Percentiles rank a stretch among this genome's conserved stretches.
phyloP scores from a whole-genome alignment of 2,329 filamentous ascomycete species.

The Colletotrichum cereale region DNA sequence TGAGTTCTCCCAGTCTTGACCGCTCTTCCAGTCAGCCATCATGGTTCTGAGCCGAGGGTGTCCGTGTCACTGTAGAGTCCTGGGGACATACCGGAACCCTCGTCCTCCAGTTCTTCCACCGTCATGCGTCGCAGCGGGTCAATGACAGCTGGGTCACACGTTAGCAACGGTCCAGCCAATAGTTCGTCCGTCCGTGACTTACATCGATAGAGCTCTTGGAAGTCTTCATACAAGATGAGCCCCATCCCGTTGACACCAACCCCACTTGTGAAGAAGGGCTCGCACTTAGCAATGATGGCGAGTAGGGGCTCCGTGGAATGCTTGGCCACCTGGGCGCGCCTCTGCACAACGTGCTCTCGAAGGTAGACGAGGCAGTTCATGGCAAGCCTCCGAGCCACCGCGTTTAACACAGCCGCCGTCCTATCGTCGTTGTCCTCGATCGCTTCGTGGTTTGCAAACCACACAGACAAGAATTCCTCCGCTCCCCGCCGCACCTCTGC shows the following conservation, averaged over 20 bases:
- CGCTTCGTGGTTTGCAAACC: slow-evolving; percentile 47
- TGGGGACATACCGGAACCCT: slow-evolving; percentile 67
- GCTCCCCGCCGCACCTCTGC: slow-evolving; percentile 55
- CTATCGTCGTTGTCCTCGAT: slow-evolving; percentile 48
- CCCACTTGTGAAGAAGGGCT: slow-evolving; percentile 52
- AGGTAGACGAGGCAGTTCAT: slow-evolving; percentile 61
- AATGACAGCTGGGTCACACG: slow-evolving; percentile 52
- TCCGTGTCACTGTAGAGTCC: slow-evolving; percentile 51
- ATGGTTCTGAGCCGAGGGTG: slow-evolving; percentile 49
- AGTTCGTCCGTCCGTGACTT: slow-evolving; percentile 43
- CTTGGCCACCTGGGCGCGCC: slow-evolving; percentile 55
- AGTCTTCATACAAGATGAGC: slow-evolving; percentile 43
- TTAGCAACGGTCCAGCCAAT: not conserved
- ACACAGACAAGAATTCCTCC: slow-evolving; percentile 58
- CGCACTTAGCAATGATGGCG: slow-evolving; percentile 57
- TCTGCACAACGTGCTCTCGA: slow-evolving; percentile 59
- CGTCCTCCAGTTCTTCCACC: slow-evolving; percentile 69
- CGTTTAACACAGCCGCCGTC: slow-evolving; percentile 48
- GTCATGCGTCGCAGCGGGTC: slow-evolving; percentile 66
- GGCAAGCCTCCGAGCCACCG: slow-evolving; percentile 56
- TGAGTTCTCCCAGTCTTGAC: slow-evolving; percentile 68
- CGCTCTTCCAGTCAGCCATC: slow-evolving; percentile 49
- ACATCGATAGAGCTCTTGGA: slow-evolving; percentile 53
- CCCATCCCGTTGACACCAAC: slow-evolving; percentile 8
- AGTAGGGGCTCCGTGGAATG: slow-evolving; percentile 58